These are phyloP conservation scores for Erysimum cheiranthoides DNA, from an alignment of 345 rosid species.

Conservation along the genomic window DNA sequence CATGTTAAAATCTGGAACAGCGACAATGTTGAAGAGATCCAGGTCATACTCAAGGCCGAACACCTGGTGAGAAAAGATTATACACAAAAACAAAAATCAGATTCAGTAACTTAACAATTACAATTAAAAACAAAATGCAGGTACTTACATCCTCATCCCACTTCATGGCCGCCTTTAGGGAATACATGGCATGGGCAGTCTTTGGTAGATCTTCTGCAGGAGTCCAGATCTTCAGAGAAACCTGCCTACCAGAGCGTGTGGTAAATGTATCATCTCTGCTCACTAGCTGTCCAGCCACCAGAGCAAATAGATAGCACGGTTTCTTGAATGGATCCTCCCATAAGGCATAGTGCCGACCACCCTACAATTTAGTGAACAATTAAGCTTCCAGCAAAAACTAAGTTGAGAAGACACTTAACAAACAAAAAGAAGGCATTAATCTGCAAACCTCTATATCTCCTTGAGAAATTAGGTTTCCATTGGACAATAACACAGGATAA, in stretches of 20 bases:
- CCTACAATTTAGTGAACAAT: constrained; percentile 54
- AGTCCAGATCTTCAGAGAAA: constrained; percentile 89
- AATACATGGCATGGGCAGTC: constrained; percentile 98
- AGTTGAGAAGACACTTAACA: constrained; percentile 7
- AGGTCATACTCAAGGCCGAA: constrained; percentile 97
- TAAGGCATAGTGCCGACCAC: constrained; percentile 82
- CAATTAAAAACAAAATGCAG: background rate
- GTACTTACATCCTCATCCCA: constrained; percentile 96
- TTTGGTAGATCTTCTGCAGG: constrained; percentile 90
- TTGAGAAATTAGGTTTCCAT: constrained; percentile 88
- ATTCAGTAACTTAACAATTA: constrained; percentile 12
- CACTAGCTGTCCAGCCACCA: constrained; percentile 89
- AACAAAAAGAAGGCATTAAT: constrained; percentile 13
- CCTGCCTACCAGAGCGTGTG: constrained; percentile 85
- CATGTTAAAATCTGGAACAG: constrained; percentile 99
- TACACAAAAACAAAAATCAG: background rate
- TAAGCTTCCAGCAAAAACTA: constrained; percentile 31
- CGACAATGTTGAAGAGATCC: constrained; percentile 98
- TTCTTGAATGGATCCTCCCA: constrained; percentile 99
- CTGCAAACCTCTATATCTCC: constrained; percentile 76
- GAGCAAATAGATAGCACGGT: constrained; percentile 94
- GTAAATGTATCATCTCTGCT: constrained; percentile 89
- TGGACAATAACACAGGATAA: constrained; percentile 88
- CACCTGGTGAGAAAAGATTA: constrained; percentile 58
- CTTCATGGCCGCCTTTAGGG: constrained; percentile 97